A percentile compares a stretch with the other conserved stretches of the same genome.
These are phyloP conservation scores for Aspergillus uvarum DNA, from an alignment of 2,329 filamentous ascomycete genomes.

Conservation along the genomic window DNA sequence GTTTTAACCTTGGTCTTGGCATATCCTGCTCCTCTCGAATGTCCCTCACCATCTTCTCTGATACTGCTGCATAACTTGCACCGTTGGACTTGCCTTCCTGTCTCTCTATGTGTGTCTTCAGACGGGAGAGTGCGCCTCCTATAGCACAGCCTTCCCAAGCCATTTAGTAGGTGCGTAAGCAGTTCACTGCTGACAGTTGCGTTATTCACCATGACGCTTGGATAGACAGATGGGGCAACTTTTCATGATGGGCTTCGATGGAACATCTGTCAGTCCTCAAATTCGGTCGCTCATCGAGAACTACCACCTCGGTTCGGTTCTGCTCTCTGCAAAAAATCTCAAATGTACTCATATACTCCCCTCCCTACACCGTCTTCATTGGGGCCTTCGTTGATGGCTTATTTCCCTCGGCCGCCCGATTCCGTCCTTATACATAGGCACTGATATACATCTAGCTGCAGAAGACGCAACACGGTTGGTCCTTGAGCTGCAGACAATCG, in stretches of 20 bases:
- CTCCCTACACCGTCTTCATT: neutral
- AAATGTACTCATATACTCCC: conserved; percentile 52
- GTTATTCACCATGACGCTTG: conserved; percentile 70
- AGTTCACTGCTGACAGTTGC: conserved; percentile 36
- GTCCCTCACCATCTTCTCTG: neutral
- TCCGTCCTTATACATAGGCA: conserved; percentile 2
- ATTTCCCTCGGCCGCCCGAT: neutral
- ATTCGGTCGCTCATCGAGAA: conserved; percentile 63
- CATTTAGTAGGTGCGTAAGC: neutral
- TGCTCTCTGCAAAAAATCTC: conserved; percentile 64
- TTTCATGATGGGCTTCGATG: conserved; percentile 69
- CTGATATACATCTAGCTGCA: conserved; percentile 63
- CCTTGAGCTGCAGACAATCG: conserved; percentile 88
- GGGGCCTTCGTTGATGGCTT: neutral
- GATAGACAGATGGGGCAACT: conserved; percentile 56
- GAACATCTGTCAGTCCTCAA: conserved; percentile 61
- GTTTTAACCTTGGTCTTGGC: conserved; percentile 21
- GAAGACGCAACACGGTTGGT: conserved; percentile 85
- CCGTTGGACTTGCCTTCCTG: neutral
- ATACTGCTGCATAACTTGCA: neutral
- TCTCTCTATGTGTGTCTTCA: neutral
- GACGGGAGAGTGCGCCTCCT: neutral
- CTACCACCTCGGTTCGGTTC: conserved; percentile 80
- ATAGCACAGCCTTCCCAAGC: neutral
- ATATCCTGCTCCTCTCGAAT: neutral